phyloP scores from a whole-genome alignment of 2,329 filamentous ascomycete species.

The Metarhizium rileyi region DNA sequence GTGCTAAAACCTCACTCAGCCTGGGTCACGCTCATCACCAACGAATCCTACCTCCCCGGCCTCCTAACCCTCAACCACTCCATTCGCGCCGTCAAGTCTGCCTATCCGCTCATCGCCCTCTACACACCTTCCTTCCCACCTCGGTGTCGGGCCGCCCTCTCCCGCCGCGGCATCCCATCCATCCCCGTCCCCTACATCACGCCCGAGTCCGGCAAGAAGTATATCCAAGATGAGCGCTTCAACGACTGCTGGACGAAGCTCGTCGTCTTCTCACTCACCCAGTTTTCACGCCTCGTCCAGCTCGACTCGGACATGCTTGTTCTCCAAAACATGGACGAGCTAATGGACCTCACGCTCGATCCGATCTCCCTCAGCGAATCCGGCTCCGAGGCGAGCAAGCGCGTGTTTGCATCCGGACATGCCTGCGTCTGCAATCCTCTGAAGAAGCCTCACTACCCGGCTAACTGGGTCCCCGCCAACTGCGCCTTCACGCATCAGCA shows the following conservation, averaged over 20 bases:
- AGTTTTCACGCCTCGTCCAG: conserved; percentile 73
- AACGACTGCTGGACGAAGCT: conserved; percentile 89
- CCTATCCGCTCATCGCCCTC: conserved; percentile 72
- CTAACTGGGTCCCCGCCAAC: conserved; percentile 51
- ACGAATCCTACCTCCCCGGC: conserved; percentile 70
- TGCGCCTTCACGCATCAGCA: conserved; percentile 51
- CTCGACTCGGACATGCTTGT: conserved; percentile 86
- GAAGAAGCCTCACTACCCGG: conserved; percentile 67
- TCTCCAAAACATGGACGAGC: conserved; percentile 77
- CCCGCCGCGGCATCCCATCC: conserved; percentile 57
- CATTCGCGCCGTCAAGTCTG: conserved; percentile 52
- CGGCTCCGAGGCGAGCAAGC: conserved; percentile 25
- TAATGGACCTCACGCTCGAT: conserved; percentile 76
- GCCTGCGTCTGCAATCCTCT: conserved; percentile 83
- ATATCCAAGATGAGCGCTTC: conserved; percentile 70
- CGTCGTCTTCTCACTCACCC: conserved; percentile 62
- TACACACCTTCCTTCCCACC: conserved; percentile 70
- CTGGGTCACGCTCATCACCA: conserved; percentile 84
- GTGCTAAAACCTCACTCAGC: conserved; percentile 39
- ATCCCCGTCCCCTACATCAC: conserved; percentile 65
- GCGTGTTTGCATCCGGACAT: conserved; percentile 74
- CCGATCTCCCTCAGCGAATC: conserved; percentile 17
- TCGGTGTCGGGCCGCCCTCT: conserved; percentile 59
- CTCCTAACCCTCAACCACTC: conserved; percentile 74
- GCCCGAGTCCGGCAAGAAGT: conserved; percentile 56